Evolutionary conservation across 1,139 yeast species (phyloP).

Genomic region (Nematodospora anomalae): DNA sequence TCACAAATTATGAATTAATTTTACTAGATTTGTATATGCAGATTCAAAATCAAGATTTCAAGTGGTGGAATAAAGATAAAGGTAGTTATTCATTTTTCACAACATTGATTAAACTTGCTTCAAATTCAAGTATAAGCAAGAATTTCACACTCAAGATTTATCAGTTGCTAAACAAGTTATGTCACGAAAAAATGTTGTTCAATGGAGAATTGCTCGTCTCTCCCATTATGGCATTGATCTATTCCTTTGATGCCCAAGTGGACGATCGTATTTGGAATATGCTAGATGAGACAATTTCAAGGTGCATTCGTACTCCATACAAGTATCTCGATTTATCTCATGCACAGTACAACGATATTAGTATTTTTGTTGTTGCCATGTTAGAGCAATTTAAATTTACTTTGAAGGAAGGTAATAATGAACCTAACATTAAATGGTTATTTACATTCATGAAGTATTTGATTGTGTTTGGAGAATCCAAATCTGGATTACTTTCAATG

Average conservation of each 20-base stretch:
- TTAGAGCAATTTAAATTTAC: slow-evolving; percentile 73
- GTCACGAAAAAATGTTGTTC: slow-evolving; percentile 38
- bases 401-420: slow-evolving; percentile 25
- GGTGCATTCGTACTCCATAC: slow-evolving; percentile 74
- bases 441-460: slow-evolving; percentile 43
- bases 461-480: slow-evolving; percentile 52
- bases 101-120: slow-evolving; percentile 52
- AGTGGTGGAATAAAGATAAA: slow-evolving; percentile 67
- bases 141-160: slow-evolving; percentile 24
- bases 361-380: slow-evolving; percentile 67
- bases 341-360: slow-evolving; percentile 37
- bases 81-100: slow-evolving; percentile 55
- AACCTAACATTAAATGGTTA: slow-evolving; percentile 50
- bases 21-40: slow-evolving; percentile 49
- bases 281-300: slow-evolving; percentile 70
- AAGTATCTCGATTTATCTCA: slow-evolving; percentile 74
- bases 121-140: slow-evolving; percentile 19
- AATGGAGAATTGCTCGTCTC: slow-evolving; percentile 44
- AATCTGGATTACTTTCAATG: slow-evolving; percentile 1
- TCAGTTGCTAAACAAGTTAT: slow-evolving; percentile 24
- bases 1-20: slow-evolving; percentile 52
- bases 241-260: slow-evolving; percentile 29
- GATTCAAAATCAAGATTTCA: slow-evolving; percentile 40
- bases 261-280: slow-evolving; percentile 46
- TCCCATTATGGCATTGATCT: slow-evolving; percentile 44